Evolutionary conservation across 805 yeast genomes (phyloP), one percentile per base, ranked within the genome.

Genomic region (Wickerhamomyces strasburgensis): DNA sequence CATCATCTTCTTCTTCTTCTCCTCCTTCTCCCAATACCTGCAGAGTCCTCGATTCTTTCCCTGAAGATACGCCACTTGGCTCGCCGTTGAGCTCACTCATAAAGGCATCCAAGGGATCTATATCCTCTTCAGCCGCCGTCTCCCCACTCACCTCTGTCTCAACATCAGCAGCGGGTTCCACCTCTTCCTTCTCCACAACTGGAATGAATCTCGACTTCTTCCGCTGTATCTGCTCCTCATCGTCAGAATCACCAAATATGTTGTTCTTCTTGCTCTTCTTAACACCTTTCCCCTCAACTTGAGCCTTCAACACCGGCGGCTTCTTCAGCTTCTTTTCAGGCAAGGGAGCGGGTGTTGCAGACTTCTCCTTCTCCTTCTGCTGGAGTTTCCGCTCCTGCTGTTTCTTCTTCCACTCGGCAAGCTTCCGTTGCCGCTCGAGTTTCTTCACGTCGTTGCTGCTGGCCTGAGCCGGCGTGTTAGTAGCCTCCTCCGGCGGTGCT

Each of bases 321-420:
- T 16, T 26, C 11, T 15, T 31, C 14, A 17, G 14, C 29, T 14
- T 19, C 9, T 27, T 19, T 8, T 33, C 19, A 13, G 24, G 8
- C 5, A 14, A 19, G 14, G 19, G 26, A 5, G 14, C 25, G 14
- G 34, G 9, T 9, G 19, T n/a, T n/a, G 16, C 27, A 8, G 4
- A 40, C 46, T 44, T 43, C 33, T 31, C 47, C 35, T 34, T 46
- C 36, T 43, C 51, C 26, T 42, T 44, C 15, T 39, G 51, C 34
- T 39, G 51, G 34, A 28, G 52, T 53, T 47, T 58, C 35, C 44
- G 29, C 37, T 45, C 54, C 17, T 45, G 49, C 39, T 60, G 64
- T 46, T 63, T 67, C 58, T 55, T 61, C 53, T 72, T 74, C 80
- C 81, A 76, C 18, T 72, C 75, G 38, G 70, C 73, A 0, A 74